Evolutionary conservation across 2,329 filamentous ascomycete species (phyloP).

Genomic region (Calcarisporium arbuscula): DNA sequence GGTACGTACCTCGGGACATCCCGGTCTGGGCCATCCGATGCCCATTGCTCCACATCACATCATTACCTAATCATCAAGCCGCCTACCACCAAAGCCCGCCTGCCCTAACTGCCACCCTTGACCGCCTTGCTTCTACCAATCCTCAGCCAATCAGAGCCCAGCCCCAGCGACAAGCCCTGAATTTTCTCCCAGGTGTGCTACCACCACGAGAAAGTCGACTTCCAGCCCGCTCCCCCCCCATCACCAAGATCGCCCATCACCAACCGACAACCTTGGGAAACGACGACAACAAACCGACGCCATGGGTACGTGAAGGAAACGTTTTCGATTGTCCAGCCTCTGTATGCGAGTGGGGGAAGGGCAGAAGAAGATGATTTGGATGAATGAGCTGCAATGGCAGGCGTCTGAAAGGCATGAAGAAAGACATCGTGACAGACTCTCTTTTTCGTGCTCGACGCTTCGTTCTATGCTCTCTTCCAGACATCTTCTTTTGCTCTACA

Average conservation of each 20-base stretch:
- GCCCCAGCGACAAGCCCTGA: conserved; percentile 18
- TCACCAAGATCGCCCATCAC: conserved; percentile 27
- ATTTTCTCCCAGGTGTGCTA: conserved; percentile 20
- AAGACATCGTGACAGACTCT: too few relatives aligned
- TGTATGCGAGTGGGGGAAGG: conserved; percentile 45
- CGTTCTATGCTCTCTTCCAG: conserved; percentile 2
- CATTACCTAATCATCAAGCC: too few relatives aligned
- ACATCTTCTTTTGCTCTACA: too few relatives aligned
- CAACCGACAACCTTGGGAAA: too few relatives aligned
- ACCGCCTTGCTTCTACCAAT: conserved; percentile 29
- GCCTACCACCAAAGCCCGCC: too few relatives aligned
- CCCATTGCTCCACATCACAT: not conserved
- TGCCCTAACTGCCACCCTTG: conserved; percentile 39
- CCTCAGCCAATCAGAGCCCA: conserved; percentile 10
- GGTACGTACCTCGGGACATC: too few relatives aligned
- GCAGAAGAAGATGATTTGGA: conserved; percentile 1
- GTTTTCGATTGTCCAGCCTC: conserved; percentile 33
- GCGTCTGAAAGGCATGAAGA: too few relatives aligned
- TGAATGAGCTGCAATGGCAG: too few relatives aligned
- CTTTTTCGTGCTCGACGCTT: too few relatives aligned
- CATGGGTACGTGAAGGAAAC: conserved; percentile 53
- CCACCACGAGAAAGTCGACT: conserved; percentile 8
- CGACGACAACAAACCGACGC: conserved; percentile 41
- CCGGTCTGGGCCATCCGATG: too few relatives aligned
- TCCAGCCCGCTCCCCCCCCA: conserved; percentile 26